Conservation (phyloP, 768 basidiomycete species). For the Tulasnella sp. region DNA sequence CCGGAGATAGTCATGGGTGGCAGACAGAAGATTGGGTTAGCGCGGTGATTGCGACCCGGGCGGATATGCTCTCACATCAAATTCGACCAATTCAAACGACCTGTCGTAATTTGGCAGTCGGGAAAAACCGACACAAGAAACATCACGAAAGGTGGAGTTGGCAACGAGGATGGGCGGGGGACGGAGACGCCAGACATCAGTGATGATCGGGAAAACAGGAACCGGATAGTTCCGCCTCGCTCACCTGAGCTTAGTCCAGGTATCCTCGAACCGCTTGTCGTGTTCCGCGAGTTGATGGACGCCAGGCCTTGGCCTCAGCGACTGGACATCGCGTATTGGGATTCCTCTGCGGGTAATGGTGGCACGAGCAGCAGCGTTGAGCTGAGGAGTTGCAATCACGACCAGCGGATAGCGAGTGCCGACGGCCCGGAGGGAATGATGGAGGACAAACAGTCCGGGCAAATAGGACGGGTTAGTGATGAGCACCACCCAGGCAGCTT, state of each 20-base stretch:
- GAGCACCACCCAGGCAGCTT: slow-evolving; percentile 61
- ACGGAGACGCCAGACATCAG: neutral
- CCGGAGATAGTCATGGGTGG: slow-evolving; percentile 3
- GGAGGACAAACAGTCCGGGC: slow-evolving; percentile 53
- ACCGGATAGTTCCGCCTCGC: neutral
- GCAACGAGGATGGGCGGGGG: neutral
- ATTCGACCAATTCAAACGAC: slow-evolving; percentile 60
- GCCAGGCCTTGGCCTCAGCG: slow-evolving; percentile 46
- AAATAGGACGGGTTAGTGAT: slow-evolving; percentile 60
- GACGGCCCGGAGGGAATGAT: slow-evolving; percentile 46
- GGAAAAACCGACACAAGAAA: neutral
- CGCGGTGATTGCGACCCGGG: neutral
- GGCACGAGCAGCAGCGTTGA: slow-evolving; percentile 45
- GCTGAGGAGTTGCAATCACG: slow-evolving; percentile 59
- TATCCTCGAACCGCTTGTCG: slow-evolving; percentile 27
- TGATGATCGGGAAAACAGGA: slow-evolving; percentile 19
- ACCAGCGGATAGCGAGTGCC: slow-evolving; percentile 66
- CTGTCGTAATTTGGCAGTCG: slow-evolving; percentile 24
- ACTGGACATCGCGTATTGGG: slow-evolving; percentile 48
- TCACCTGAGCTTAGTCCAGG: slow-evolving; percentile 36
- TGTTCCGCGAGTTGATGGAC: slow-evolving; percentile 24
- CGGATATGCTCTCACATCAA: slow-evolving; percentile 43
- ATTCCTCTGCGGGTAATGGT: slow-evolving; percentile 51
- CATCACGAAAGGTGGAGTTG: neutral
- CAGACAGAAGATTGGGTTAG: neutral